Base-by-base conservation (phyloP, 2,329 filamentous ascomycete species). In the Neospermospora avenae region DNA sequence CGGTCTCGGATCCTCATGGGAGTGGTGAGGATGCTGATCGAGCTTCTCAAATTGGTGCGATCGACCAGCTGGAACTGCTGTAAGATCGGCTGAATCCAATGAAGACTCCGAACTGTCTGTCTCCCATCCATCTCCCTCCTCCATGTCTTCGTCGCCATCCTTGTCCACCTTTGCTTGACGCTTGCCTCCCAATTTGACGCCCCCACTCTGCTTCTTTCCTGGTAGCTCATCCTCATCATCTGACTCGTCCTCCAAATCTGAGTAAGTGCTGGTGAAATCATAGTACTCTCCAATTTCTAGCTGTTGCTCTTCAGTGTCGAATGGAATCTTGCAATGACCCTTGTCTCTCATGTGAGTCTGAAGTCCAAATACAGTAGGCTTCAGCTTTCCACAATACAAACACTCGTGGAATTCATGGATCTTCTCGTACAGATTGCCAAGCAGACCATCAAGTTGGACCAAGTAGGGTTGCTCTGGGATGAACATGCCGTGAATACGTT, bases 301-400 rank as follows among this genome's bases (percentile, higher is more conserved):
- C 77, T 97, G 91, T 71, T 98, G 92, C 37, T 89, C 88, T 72
- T 97, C 91, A 0, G 87, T 88, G 55, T 88, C 86, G 74, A 93
- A 99, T 0, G 91, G 93, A 68, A 99, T 96, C 83, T 93, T 96
- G 82, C 93, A 98, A 76, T 99, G 95, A 0, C 91, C 89, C 73
- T 92, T 93, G 74, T 99, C 95, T 46, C 91, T 87, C 95, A 99
- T 99, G 74, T 99, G 95, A 0, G 93, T 97, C 72, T 97, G 93
- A 25, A 93, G 85, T 18, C 90, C 93, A 59, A 87, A 86, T 0
- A 89, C 81, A 13, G 87, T 93, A 64, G 87, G 84, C 72, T 95
- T 90, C 45, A 88, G 75, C 74, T 95, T 96, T 72, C 90, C 88
- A 73, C 95, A 99, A 72, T 87, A 92, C 49, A 99, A 75, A 74